These are phyloP conservation scores for Barbarea vulgaris DNA, from an alignment of 345 rosid species.

Conservation along the genomic window DNA sequence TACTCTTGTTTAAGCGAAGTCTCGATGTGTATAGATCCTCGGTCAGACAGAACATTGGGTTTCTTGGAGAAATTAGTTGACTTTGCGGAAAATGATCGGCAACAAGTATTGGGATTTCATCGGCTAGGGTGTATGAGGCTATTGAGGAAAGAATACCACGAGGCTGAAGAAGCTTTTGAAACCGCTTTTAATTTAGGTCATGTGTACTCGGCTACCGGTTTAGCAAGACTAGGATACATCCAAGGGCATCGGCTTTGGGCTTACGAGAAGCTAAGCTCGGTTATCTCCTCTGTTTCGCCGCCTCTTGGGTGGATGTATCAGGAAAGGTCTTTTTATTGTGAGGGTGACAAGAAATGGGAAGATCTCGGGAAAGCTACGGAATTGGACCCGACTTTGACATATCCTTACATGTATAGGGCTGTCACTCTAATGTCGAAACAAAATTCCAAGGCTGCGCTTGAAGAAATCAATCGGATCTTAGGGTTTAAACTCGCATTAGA, in stretches of 20 bases:
- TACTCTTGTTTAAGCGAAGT: constrained; percentile 89
- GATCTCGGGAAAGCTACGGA: constrained; percentile 90
- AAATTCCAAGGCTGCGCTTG: constrained; percentile 73
- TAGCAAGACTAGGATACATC: constrained; percentile 73
- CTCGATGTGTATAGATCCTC: constrained; percentile 74
- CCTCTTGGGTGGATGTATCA: constrained; percentile 97
- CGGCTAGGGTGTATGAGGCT: constrained; percentile 87
- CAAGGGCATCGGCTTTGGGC: constrained; percentile 68
- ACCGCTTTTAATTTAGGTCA: constrained; percentile 76
- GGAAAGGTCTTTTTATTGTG: constrained; percentile 90
- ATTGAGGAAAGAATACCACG: constrained; percentile 75
- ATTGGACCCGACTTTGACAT: constrained; percentile 86
- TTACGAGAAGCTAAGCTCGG: constrained; percentile 77
- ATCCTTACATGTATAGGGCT: constrained; percentile 95
- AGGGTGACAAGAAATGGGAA: constrained; percentile 73
- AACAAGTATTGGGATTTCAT: constrained; percentile 84
- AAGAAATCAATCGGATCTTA: constrained; percentile 81
- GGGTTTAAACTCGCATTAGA: constrained; percentile 94
- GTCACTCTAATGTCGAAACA: constrained; percentile 80
- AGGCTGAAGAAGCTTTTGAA: constrained; percentile 75
- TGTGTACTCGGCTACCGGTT: constrained; percentile 75
- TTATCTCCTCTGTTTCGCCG: constrained; percentile 64
- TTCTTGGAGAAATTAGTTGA: constrained; percentile 69
- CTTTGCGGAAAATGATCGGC: constrained; percentile 69
- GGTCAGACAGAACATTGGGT: constrained; percentile 63